A percentile compares a stretch with the other conserved stretches of the same genome.
Evolutionary conservation across 2,329 filamentous ascomycete species (phyloP).

Genomic region (Microdochium trichocladiopsis): DNA sequence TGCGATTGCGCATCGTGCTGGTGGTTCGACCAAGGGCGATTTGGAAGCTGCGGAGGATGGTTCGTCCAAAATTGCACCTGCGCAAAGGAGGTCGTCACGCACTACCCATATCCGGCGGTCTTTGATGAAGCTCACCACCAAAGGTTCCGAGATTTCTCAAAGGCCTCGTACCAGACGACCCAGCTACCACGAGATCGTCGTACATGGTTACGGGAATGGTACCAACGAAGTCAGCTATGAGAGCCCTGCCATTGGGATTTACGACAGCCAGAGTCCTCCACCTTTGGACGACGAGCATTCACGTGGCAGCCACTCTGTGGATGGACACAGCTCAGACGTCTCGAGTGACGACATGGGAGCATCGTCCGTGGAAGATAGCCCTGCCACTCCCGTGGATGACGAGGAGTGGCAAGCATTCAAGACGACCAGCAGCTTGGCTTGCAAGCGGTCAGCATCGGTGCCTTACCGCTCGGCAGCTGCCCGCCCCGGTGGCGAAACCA

Average conservation of each 20-base stretch:
- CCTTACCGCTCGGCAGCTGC: neutral
- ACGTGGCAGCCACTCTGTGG: neutral
- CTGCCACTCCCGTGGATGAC: neutral
- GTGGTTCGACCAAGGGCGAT: neutral
- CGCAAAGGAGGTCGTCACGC: slow-evolving; percentile 8
- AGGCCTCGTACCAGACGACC: slow-evolving; percentile 3
- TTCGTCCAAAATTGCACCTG: neutral
- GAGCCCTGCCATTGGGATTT: neutral
- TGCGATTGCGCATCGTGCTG: slow-evolving; percentile 28
- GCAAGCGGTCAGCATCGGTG: neutral
- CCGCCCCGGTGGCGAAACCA: neutral
- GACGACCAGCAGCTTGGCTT: neutral
- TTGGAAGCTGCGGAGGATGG: slow-evolving; percentile 4
- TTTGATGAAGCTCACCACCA: slow-evolving; percentile 14
- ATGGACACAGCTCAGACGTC: slow-evolving; percentile 2
- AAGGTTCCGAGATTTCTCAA: neutral
- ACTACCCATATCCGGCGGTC: slow-evolving; percentile 23
- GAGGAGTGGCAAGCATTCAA: neutral
- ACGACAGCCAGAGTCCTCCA: neutral
- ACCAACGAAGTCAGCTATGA: slow-evolving; percentile 27
- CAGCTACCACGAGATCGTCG: slow-evolving; percentile 41
- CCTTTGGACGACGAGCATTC: neutral
- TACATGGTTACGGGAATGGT: slow-evolving; percentile 47
- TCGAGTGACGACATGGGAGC: neutral
- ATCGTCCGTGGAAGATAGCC: neutral